Evolutionary conservation across 192 early-diverging fungal genomes (phyloP).

Genomic region (Irineochytrium annulatum): DNA sequence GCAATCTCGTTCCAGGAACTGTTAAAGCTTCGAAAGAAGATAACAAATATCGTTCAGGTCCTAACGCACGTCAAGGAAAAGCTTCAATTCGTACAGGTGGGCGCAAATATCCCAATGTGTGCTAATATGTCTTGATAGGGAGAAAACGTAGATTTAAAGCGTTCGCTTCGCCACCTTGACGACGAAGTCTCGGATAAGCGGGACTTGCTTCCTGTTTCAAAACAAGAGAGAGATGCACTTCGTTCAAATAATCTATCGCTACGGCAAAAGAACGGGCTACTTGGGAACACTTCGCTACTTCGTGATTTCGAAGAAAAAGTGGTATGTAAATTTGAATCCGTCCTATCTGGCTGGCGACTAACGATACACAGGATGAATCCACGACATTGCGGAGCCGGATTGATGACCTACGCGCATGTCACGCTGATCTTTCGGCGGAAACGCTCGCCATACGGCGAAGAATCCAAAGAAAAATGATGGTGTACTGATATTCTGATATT

Average conservation of each 20-base stretch:
- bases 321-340: slow-evolving; percentile 30
- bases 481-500: not conserved
- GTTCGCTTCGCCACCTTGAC: slow-evolving; percentile 36
- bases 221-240: slow-evolving; percentile 40
- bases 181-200: slow-evolving; percentile 40
- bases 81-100: slow-evolving; percentile 53
- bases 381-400: slow-evolving; percentile 22
- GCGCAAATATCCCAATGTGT: not conserved
- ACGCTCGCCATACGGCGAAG: slow-evolving; percentile 32
- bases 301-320: slow-evolving; percentile 55
- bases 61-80: slow-evolving; percentile 64
- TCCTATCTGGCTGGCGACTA: not conserved
- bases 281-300: slow-evolving; percentile 47
- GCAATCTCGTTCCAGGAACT: slow-evolving; percentile 34
- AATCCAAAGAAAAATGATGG: slow-evolving; percentile 32
- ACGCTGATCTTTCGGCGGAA: slow-evolving; percentile 34
- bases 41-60: slow-evolving; percentile 60
- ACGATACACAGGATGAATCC: slow-evolving; percentile 31
- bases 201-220: slow-evolving; percentile 44
- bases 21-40: slow-evolving; percentile 58
- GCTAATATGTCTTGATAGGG: slow-evolving; percentile 9
- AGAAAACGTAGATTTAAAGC: slow-evolving; percentile 34
- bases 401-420: slow-evolving; percentile 23
- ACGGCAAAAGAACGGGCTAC: slow-evolving; percentile 47
- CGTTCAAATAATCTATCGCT: slow-evolving; percentile 36